Base-by-base conservation (phyloP, 257 asterid species). In the Forsythia viridissima region DNA sequence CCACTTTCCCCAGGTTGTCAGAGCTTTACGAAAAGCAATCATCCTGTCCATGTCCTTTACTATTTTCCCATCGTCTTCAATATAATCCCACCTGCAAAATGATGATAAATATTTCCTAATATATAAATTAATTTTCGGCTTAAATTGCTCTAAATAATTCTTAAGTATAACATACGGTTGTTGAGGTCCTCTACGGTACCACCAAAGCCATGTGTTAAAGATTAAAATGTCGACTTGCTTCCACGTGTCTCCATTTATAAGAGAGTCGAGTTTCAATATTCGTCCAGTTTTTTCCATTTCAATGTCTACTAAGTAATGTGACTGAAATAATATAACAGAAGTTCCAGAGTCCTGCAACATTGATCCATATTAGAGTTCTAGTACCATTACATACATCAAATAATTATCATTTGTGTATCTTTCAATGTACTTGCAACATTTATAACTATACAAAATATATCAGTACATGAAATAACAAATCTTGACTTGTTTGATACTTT, bases 31-130 rank as follows among this genome's bases (percentile, higher is more conserved):
- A 41, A 87, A 92, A 40, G 97, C 97, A 5, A 13, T 84, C 84
- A 90, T 89, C 0, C 95, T 89, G 51, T 92, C 90, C 92, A 90
- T 92, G 77, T 92, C 97, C 80, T 90, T 92, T 76, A 61, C 51
- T 80, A 81, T 83, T 71, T 80, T 80, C 41, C 86, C 87, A 48
- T 44, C 86, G 20, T 67, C 74, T 30, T 85, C 78, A 37, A 92
- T 84, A 73, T 72, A 86, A 74, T 92, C 93, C 92, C 93, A 92
- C 70, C 95, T 92, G 79, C 41, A 80, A 73, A 6, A 16, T 12
- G 4, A 61, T 2, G 13, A 30, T 7, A 65, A 13, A 67, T 34
- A 61, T 8, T n/a, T 59, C 24, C 6, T 18, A 55, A 57, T 30
- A 30, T 30, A 30, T 59, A 20, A 61, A 30, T 67, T 46, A n/a